These are phyloP conservation scores for Volutella citrinella DNA, from an alignment of 2,329 filamentous ascomycete genomes.

Conservation along the genomic window DNA sequence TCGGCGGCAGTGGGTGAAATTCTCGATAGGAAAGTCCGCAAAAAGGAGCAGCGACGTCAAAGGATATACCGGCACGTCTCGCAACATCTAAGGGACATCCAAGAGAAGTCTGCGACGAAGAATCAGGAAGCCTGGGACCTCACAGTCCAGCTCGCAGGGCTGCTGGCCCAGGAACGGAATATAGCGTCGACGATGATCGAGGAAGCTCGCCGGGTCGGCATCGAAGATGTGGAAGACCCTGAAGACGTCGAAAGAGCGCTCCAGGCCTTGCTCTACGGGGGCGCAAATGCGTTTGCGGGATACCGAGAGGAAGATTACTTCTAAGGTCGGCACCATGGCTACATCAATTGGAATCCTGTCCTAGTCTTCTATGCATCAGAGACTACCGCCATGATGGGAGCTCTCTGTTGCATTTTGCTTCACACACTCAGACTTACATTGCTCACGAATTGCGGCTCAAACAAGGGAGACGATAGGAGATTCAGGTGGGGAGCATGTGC, in stretches of 20 bases:
- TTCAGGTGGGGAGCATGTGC: no score
- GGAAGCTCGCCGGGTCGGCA: slow-evolving; percentile 9
- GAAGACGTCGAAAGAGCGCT: slow-evolving; percentile 11
- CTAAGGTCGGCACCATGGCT: no score
- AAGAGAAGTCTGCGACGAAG: slow-evolving; percentile 2
- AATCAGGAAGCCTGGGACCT: slow-evolving; percentile 7
- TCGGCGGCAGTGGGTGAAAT: slow-evolving; percentile 4
- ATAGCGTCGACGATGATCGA: slow-evolving; percentile 6
- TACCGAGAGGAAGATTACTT: slow-evolving; percentile 4
- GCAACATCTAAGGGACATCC: slow-evolving; percentile 20
- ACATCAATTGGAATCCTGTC: no score
- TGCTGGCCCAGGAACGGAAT: slow-evolving; percentile 8
- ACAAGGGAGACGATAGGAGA: no score
- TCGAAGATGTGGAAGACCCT: slow-evolving; percentile 1
- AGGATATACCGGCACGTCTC: slow-evolving; percentile 25
- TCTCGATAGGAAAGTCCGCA: slow-evolving; percentile 4
- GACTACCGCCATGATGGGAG: no score
- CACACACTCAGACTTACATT: no score
- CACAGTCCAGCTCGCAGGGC: slow-evolving; percentile 2
- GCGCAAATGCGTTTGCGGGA: background rate
- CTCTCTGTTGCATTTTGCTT: no score
- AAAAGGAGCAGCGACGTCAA: slow-evolving; percentile 7
- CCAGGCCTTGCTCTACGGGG: background rate
- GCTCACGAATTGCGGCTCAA: no score
- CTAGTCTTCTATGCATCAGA: no score